phyloP scores from a whole-genome alignment of 1,284 basidiomycete genomes.

The Caloboletus inedulis region DNA sequence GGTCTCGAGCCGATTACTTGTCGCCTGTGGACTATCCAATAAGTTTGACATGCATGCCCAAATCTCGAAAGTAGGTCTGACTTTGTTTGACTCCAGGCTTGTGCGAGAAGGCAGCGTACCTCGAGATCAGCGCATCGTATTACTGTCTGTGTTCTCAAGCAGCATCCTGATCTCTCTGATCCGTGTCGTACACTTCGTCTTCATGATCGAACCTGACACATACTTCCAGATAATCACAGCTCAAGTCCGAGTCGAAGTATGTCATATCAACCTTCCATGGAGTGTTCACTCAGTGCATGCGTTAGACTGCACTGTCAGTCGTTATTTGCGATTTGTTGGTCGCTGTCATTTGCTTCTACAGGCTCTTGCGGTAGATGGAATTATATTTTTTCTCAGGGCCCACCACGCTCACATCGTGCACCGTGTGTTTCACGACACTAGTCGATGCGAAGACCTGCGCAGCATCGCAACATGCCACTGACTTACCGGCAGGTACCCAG shows the following conservation, averaged over 20 bases:
- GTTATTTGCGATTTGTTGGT: constrained; percentile 7
- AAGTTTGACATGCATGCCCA: not conserved
- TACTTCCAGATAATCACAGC: not conserved
- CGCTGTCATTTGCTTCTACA: constrained; percentile 14
- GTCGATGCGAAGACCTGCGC: not conserved
- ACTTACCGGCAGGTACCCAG: not conserved
- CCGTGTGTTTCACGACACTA: constrained; percentile 9
- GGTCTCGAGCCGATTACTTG: constrained; percentile 8
- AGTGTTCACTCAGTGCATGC: not conserved
- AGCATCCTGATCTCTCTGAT: constrained; percentile 12
- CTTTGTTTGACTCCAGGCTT: too few species aligned
- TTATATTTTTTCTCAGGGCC: not conserved
- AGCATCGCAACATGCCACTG: not conserved
- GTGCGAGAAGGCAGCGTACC: constrained; percentile 11
- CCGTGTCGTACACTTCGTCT: not conserved
- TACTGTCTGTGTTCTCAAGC: constrained; percentile 13
- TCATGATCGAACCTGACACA: not conserved
- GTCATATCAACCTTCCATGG: not conserved
- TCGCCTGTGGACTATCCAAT: constrained; percentile 7
- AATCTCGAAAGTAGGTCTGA: not conserved
- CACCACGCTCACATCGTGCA: not conserved
- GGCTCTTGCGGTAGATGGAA: not conserved
- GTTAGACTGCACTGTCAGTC: constrained; percentile 10
- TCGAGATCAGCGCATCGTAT: constrained; percentile 5
- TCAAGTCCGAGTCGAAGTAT: not conserved